A percentile compares a stretch with the other conserved stretches of the same genome.
Conservation (phyloP, 192 early-diverging fungal species). For the Entomortierella parvispora region DNA sequence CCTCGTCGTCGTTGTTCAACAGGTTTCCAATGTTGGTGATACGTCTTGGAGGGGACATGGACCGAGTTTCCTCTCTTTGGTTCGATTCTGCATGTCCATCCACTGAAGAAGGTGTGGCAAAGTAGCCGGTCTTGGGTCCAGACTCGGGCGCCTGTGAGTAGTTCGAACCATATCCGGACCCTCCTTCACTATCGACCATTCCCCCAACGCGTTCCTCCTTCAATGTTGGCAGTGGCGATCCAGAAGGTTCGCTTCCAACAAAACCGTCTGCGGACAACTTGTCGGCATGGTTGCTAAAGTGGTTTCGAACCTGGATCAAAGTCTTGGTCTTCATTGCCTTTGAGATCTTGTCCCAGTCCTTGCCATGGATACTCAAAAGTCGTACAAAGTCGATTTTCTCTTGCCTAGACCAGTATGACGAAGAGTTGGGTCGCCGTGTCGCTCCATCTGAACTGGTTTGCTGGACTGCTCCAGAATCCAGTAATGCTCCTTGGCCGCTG, state of each 20-base stretch:
- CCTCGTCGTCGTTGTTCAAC: conserved; percentile 46
- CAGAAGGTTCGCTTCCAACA: conserved; percentile 1
- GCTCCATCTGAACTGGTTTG: conserved; percentile 16
- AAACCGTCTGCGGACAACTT: conserved; percentile 30
- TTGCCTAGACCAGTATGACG: conserved; percentile 90
- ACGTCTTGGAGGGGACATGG: conserved; percentile 31
- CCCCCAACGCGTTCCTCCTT: conserved; percentile 5
- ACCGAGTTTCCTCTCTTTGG: not conserved
- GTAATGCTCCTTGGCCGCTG: not conserved
- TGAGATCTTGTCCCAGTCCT: conserved; percentile 83
- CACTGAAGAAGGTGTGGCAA: conserved; percentile 5
- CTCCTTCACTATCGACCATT: not conserved
- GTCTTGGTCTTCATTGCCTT: conserved; percentile 81
- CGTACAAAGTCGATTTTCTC: conserved; percentile 81
- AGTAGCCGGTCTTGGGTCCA: conserved; percentile 22
- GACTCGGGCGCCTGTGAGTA: not conserved
- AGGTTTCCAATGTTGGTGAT: conserved; percentile 51
- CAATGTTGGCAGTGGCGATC: not conserved
- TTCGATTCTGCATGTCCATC: not conserved
- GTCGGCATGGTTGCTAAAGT: conserved; percentile 72
- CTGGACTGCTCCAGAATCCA: conserved; percentile 9
- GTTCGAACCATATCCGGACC: not conserved
- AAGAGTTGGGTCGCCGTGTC: conserved; percentile 54
- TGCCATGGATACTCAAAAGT: conserved; percentile 69
- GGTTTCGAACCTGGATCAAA: conserved; percentile 84